These are phyloP conservation scores for Seiridium unicorne DNA, from an alignment of 2,329 filamentous ascomycete species.

Conservation along the genomic window DNA sequence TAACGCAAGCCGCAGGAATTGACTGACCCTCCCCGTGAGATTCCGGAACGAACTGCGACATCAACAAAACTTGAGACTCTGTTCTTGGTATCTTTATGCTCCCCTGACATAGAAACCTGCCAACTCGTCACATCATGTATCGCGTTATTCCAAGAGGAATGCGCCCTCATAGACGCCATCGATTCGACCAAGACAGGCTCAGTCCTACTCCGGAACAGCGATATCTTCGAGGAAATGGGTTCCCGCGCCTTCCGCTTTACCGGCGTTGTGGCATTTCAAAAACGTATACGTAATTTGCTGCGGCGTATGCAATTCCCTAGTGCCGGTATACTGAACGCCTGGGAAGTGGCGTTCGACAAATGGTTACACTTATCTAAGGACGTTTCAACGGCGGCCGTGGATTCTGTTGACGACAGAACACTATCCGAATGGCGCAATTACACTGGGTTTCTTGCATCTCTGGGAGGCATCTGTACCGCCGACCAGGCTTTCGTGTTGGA, in stretches of 20 bases:
- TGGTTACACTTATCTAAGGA: slow-evolving; percentile 66
- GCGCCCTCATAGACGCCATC: slow-evolving; percentile 49
- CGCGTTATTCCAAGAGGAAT: slow-evolving; percentile 61
- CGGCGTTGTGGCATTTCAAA: slow-evolving; percentile 68
- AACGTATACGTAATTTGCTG: slow-evolving; percentile 58
- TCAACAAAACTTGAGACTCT: slow-evolving; percentile 60
- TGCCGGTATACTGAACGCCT: slow-evolving; percentile 65
- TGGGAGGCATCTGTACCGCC: slow-evolving; percentile 65
- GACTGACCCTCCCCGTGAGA: slow-evolving; percentile 50
- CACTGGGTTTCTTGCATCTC: slow-evolving; percentile 65
- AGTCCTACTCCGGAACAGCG: slow-evolving; percentile 57
- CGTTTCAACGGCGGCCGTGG: slow-evolving; percentile 51
- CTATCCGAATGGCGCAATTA: slow-evolving; percentile 68
- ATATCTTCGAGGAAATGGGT: slow-evolving; percentile 60
- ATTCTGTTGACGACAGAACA: slow-evolving; percentile 52
- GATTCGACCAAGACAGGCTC: slow-evolving; percentile 49
- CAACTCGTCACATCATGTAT: slow-evolving; percentile 63
- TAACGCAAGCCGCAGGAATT: slow-evolving; percentile 43
- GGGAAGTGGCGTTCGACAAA: slow-evolving; percentile 63
- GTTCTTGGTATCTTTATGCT: slow-evolving; percentile 63
- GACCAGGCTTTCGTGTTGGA: slow-evolving; percentile 56
- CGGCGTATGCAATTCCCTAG: slow-evolving; percentile 61
- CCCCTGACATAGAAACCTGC: slow-evolving; percentile 63
- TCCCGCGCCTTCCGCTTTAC: slow-evolving; percentile 66
- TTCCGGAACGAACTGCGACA: slow-evolving; percentile 51